Conservation (phyloP, 345 rosid species). For the Bruguiera parviflora region DNA sequence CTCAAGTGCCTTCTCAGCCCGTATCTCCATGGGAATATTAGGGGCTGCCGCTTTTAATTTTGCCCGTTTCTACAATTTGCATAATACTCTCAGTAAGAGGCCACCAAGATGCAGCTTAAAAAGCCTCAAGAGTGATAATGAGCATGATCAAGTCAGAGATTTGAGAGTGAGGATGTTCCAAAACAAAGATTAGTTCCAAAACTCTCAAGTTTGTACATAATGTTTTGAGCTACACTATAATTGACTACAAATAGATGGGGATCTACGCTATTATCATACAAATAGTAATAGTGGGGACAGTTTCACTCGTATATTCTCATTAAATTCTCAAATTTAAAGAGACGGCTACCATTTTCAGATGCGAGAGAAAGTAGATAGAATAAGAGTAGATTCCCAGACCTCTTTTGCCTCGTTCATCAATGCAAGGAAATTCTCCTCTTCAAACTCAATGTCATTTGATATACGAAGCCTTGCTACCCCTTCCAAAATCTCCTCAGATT, state of each 20-base stretch:
- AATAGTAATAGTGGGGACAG: neutral
- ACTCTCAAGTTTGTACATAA: too few species aligned
- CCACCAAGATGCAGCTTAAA: neutral
- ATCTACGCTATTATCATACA: neutral
- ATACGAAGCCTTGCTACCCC: conserved; percentile 76
- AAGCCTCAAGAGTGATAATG: neutral
- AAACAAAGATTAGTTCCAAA: too few species aligned
- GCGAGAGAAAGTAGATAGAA: neutral
- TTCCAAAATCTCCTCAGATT: conserved; percentile 86
- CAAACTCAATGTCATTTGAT: conserved; percentile 83
- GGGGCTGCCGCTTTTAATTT: conserved; percentile 58
- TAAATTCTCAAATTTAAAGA: too few species aligned
- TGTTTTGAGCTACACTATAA: too few species aligned
- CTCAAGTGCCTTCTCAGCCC: conserved; percentile 84
- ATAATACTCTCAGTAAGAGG: neutral
- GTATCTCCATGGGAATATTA: conserved; percentile 64
- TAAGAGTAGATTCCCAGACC: conserved; percentile 38
- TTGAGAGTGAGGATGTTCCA: too few species aligned
- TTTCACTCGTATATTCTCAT: too few species aligned
- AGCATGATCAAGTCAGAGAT: neutral
- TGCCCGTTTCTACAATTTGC: conserved; percentile 61
- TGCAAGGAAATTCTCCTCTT: conserved; percentile 82
- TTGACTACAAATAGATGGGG: too few species aligned
- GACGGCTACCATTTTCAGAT: neutral
- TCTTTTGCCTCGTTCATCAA: conserved; percentile 79